Base-by-base conservation (phyloP, 192 early-diverging fungal genomes). In the Coemansia umbellata region DNA sequence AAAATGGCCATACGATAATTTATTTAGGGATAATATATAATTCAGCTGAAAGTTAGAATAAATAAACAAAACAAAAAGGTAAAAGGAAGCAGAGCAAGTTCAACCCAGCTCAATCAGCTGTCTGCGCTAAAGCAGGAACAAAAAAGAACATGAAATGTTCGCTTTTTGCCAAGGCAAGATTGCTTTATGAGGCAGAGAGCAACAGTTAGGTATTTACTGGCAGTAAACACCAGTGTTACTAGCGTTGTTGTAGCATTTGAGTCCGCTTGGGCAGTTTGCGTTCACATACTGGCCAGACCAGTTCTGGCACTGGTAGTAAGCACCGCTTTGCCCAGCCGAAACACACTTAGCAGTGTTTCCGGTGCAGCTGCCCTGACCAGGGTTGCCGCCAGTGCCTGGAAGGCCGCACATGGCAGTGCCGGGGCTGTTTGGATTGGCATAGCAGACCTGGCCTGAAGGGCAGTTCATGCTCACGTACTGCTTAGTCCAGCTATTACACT, bases 221-320 rank as follows among this genome's bases (percentile, higher is more conserved):
- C 69, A 72, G 37, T 43, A 65, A 14, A 72, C 69, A 18, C 58
- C 57, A 15, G 53, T 61, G 58, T 42, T 42, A 31, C 15, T 19
- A 21, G 35, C 54, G 28, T 57, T 61, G 62, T 56, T 72, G 69
- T 72, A 72, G 69, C 69, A 72, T 53, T 72, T 72, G 51, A 72
- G 58, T 31, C 49, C 55, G 27, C 33, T 11, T 4, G 69, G 69
- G 69, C 69, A 72, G 24, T 21, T 28, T 21, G 58, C 62, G 4
- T 53, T 40, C 24, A 65, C 62, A 17, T 72, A 72, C 53, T 61
- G 62, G 53, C 62, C 62, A 3, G 60, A 63, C 69, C 69, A 72
- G 62, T 65, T 65, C 53, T 72, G 47, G 53, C 69, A 72, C 58
- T 72, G 69, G 32, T 35, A 30, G 26, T 72, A 72, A 32, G 28